These are phyloP conservation scores for Solanum virginianum DNA, from an alignment of 257 asterid species.

Conservation along the genomic window DNA sequence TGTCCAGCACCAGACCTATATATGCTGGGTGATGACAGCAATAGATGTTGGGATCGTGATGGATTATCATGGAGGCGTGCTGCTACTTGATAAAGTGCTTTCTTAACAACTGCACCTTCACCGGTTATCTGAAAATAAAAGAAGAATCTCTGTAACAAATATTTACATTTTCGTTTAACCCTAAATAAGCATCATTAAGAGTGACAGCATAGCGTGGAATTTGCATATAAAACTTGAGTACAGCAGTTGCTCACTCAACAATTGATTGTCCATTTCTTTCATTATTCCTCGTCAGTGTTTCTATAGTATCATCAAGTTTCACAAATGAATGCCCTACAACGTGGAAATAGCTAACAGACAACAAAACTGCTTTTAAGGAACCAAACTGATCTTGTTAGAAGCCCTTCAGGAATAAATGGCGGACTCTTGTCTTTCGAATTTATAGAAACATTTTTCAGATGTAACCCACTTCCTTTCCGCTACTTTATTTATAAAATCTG, in stretches of 20 bases:
- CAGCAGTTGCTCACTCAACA: not conserved
- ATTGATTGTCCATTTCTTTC: not conserved
- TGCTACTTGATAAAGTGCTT: conserved; percentile 70
- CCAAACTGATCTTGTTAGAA: not conserved
- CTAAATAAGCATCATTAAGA: not conserved
- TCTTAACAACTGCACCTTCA: conserved; percentile 42
- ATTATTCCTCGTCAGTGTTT: not conserved
- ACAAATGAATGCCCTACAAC: not conserved
- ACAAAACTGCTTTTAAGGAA: not conserved
- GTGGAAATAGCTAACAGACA: not conserved
- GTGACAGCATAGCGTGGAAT: not conserved
- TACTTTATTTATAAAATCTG: not conserved
- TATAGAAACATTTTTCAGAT: not conserved
- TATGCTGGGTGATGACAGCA: conserved; percentile 56
- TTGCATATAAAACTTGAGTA: not conserved
- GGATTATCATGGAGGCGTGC: conserved; percentile 68
- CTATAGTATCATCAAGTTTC: not conserved
- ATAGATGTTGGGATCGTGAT: conserved; percentile 66
- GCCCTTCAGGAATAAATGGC: not conserved
- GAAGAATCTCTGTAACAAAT: not conserved
- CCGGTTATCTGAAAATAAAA: conserved; percentile 52
- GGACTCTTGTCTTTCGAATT: not conserved
- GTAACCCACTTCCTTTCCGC: not conserved
- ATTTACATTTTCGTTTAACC: not conserved
- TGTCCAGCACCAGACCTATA: conserved; percentile 57